Percentiles rank a stretch among this genome's conserved stretches.
These are phyloP conservation scores for Cyberlindnera samutprakarnensis DNA, from an alignment of 805 yeast species.

Conservation along the genomic window DNA sequence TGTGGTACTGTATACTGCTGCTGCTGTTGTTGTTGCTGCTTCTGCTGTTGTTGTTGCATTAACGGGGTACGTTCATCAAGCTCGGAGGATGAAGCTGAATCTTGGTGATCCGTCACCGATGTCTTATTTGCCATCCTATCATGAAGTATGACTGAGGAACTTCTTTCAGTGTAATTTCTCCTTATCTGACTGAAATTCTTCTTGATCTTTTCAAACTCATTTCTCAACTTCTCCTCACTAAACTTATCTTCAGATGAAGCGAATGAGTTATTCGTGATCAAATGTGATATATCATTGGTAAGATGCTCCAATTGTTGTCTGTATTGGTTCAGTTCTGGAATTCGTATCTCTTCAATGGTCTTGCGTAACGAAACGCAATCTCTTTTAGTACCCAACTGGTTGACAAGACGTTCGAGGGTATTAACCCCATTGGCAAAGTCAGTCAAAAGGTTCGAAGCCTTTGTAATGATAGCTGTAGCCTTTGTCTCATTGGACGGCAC, in stretches of 20 bases:
- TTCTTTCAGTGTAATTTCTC: conserved; percentile 42
- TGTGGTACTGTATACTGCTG: conserved; percentile 31
- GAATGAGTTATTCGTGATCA: conserved; percentile 10
- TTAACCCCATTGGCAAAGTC: conserved; percentile 43
- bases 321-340: conserved; percentile 19
- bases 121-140: conserved; percentile 19
- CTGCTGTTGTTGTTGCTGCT: conserved; percentile 27
- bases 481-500: conserved; percentile 10
- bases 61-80: conserved; percentile 17
- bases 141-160: conserved; percentile 29
- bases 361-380: conserved; percentile 30
- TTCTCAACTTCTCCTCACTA: conserved; percentile 35
- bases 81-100: conserved; percentile 8
- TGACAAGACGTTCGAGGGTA: conserved; percentile 40
- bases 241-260: conserved; percentile 17
- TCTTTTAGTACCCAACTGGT: conserved; percentile 42
- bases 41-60: conserved; percentile 6
- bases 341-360: conserved; percentile 20
- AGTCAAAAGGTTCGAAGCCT: conserved; percentile 23
- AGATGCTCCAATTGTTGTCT: conserved; percentile 27
- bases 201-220: conserved; percentile 49
- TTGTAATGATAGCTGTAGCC: conserved; percentile 15
- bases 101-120: conserved; percentile 17
- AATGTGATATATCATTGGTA: conserved; percentile 17
- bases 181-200: conserved; percentile 35